A percentile compares a stretch with the other conserved stretches of the same genome.
These are phyloP conservation scores for Coniochaeta ligniaria DNA, from an alignment of 2,329 filamentous ascomycete genomes.

Conservation along the genomic window DNA sequence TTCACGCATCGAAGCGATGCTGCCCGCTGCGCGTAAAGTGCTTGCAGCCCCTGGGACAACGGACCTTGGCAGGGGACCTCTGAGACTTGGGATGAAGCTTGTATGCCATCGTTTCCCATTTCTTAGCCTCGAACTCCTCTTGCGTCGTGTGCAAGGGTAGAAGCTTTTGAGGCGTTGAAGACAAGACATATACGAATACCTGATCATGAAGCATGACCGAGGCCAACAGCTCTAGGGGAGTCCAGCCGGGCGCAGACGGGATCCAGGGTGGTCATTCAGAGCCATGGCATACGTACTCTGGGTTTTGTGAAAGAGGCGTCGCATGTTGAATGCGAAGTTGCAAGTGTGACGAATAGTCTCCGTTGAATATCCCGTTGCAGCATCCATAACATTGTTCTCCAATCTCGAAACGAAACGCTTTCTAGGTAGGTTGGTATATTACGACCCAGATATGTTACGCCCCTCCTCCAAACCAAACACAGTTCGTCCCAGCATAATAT, in stretches of 20 bases:
- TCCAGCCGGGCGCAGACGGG: too few relatives aligned
- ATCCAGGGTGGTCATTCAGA: too few relatives aligned
- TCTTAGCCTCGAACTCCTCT: background rate
- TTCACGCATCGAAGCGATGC: background rate
- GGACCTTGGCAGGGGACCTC: background rate
- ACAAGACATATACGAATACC: background rate
- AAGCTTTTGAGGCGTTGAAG: background rate
- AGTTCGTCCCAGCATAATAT: background rate
- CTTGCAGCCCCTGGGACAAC: background rate
- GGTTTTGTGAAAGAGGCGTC: background rate
- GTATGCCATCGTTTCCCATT: background rate
- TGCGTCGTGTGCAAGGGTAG: background rate
- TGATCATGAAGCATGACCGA: background rate
- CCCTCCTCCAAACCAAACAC: background rate
- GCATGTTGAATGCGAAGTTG: background rate
- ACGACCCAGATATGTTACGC: background rate
- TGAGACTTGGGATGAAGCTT: background rate
- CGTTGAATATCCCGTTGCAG: background rate
- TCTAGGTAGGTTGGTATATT: too few relatives aligned
- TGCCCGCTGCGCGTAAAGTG: background rate
- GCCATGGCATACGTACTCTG: too few relatives aligned
- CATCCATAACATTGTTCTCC: background rate
- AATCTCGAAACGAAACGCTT: background rate
- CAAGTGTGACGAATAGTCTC: background rate
- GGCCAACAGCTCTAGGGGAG: too few relatives aligned